Evolutionary conservation across 208 protist genomes (phyloP), one percentile per base, ranked within the genome.

Genomic region (Vickermania spadyakhi): DNA sequence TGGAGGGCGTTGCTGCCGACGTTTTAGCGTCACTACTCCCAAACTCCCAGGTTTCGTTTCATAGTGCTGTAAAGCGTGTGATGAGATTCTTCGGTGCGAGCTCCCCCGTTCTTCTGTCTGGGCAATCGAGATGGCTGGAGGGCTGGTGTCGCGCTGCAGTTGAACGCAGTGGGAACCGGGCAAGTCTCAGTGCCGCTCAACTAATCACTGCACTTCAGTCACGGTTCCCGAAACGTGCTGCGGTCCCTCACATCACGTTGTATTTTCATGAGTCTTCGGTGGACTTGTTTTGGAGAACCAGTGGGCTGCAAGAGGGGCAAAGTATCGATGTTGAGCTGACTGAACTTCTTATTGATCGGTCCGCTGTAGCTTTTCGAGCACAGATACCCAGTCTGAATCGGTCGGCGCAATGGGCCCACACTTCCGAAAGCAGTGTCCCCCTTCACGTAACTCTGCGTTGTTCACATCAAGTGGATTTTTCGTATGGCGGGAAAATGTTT

Each of bases 121-220:
- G 88, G 0, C 88, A 94, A 60, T 49, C 62, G 31, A 70, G 66
- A 53, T 94, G 88, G 88, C 60, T 94, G 52, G 67, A 55, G 4
- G 85, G 85, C 2, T 94, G 84, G 84, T 69, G 91, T 0, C 60
- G n/a, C n/a, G n/a, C n/a, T n/a, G n/a, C n/a, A n/a, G n/a, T n/a
- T n/a, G n/a, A n/a, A n/a, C n/a, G n/a, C n/a, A n/a, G n/a, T n/a
- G n/a, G n/a, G n/a, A n/a, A n/a, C n/a, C n/a, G n/a, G n/a, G n/a
- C n/a, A n/a, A n/a, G n/a, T n/a, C n/a, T 58, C 25, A n/a, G 57
- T 26, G 31, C 21, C 51, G 60, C 22, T n/a, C 60, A 29, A 11
- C 65, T 79, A 36, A 26, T 26, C 5, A 31, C 5, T 3, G 77
- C 81, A 13, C 54, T 94, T 56, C 31, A 22, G 3, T 81, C 84